phyloP scores from a whole-genome alignment of 2,329 filamentous ascomycete genomes.

The Xylariaceae sp. region DNA sequence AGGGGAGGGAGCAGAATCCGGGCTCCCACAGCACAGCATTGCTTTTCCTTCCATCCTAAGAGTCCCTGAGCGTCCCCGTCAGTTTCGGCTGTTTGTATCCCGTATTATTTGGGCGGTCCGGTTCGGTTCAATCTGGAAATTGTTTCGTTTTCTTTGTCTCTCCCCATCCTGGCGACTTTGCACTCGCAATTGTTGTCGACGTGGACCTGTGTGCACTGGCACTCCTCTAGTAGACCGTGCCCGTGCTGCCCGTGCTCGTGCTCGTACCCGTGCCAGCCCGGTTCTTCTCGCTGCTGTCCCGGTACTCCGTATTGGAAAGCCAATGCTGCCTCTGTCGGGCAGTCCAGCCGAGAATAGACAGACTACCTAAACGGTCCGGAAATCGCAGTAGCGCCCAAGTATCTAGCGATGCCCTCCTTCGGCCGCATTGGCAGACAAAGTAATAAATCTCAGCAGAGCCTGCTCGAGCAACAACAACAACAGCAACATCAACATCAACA shows the following conservation, averaged over 20 bases:
- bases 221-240: too few relatives aligned
- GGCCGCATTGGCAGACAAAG: conserved; percentile 48
- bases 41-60: too few relatives aligned
- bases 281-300: conserved; percentile 8
- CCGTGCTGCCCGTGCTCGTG: conserved; percentile 7
- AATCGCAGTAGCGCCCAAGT: conserved; percentile 14
- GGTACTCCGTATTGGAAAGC: conserved; percentile 8
- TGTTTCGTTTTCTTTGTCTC: too few relatives aligned
- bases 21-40: too few relatives aligned
- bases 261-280: conserved; percentile 7
- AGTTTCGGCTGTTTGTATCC: too few relatives aligned
- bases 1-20: too few relatives aligned
- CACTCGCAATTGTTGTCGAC: too few relatives aligned
- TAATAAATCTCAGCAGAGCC: conserved; percentile 46
- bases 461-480: conserved; percentile 42
- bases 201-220: too few relatives aligned
- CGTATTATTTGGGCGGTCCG: too few relatives aligned
- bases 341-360: conserved; percentile 16
- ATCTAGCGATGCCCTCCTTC: conserved; percentile 46
- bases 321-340: conserved; percentile 6
- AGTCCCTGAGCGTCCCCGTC: too few relatives aligned
- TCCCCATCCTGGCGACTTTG: too few relatives aligned
- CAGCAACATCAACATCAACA: conserved; percentile 23
- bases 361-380: conserved; percentile 5
- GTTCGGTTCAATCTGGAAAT: too few relatives aligned